Percentiles rank a stretch among this genome's conserved stretches.
These are phyloP conservation scores for Yarrowia sp. DNA, from an alignment of 805 yeast genomes.

Conservation along the genomic window DNA sequence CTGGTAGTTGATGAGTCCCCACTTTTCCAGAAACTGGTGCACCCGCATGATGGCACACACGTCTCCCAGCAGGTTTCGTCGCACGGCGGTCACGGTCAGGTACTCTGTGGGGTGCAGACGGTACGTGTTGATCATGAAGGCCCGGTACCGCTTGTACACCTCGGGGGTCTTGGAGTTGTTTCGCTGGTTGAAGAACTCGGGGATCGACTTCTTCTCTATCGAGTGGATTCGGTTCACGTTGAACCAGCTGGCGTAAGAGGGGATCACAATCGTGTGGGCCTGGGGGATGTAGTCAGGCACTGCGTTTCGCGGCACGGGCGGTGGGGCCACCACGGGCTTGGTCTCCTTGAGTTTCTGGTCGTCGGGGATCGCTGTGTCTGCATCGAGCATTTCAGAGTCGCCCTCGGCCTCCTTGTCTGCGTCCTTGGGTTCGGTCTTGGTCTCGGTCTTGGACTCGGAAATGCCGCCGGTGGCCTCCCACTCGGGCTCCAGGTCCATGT, in stretches of 20 bases:
- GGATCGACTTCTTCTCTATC: constrained; percentile 82
- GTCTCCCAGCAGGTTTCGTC: constrained; percentile 90
- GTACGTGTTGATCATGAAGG: constrained; percentile 87
- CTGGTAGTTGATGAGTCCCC: constrained; percentile 95
- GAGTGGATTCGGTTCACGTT: constrained; percentile 71
- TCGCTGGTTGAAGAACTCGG: constrained; percentile 75
- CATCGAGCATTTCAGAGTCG: constrained; percentile 44
- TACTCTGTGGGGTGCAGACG: constrained; percentile 89
- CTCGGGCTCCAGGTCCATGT: constrained; percentile 37
- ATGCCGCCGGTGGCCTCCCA: constrained; percentile 14
- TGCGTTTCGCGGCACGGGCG: constrained; percentile 24
- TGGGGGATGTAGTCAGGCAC: constrained; percentile 53
- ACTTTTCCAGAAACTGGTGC: constrained; percentile 80
- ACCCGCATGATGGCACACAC: constrained; percentile 87
- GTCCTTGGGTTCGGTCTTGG: constrained; percentile 22
- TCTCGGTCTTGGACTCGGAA: neutral
- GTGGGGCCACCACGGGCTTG: constrained; percentile 24
- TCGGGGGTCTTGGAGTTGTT: constrained; percentile 80
- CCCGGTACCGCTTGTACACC: constrained; percentile 80
- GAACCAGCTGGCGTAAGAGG: constrained; percentile 90
- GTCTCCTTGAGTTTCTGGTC: constrained; percentile 35
- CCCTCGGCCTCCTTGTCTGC: constrained; percentile 37
- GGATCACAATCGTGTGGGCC: constrained; percentile 83
- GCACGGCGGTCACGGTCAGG: constrained; percentile 85
- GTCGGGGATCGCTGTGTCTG: constrained; percentile 42